These are phyloP conservation scores for Millerago galiae DNA, from an alignment of 805 yeast genomes.

Conservation along the genomic window DNA sequence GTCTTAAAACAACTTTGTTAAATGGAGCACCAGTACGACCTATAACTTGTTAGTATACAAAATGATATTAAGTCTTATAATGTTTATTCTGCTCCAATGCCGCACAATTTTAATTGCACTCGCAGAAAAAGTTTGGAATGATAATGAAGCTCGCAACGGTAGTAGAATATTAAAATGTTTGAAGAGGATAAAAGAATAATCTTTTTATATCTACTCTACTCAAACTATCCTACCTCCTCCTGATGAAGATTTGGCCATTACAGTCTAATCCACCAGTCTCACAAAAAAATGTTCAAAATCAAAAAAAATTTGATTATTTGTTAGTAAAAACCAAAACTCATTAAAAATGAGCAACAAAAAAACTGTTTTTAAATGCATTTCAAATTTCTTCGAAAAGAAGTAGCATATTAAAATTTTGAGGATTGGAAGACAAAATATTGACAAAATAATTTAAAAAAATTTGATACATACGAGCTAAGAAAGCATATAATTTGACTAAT, in stretches of 20 bases:
- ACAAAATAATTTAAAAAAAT: background rate
- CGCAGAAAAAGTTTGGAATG: conserved; percentile 25
- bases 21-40: conserved; percentile 99
- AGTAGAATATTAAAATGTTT: too few relatives aligned
- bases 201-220: conserved; percentile 5
- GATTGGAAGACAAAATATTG: conserved; percentile 8
- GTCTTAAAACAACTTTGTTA: conserved; percentile 94
- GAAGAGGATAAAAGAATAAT: conserved; percentile 3
- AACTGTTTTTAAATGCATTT: background rate
- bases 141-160: background rate
- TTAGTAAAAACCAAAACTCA: conserved; percentile 2
- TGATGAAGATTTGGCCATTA: conserved; percentile 52
- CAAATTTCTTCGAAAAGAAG: conserved; percentile 5
- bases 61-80: conserved; percentile 3
- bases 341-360: conserved; percentile 5
- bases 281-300: conserved; percentile 1
- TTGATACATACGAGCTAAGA: conserved; percentile 93
- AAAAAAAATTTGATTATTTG: conserved; percentile 3
- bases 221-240: background rate
- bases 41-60: conserved; percentile 33
- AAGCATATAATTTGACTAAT: conserved; percentile 96
- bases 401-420: background rate
- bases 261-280: conserved; percentile 59
- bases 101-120: conserved; percentile 32
- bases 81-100: conserved; percentile 43